A percentile compares a stretch with the other conserved stretches of the same genome.
Conservation (phyloP, 139 green algal species). For the Volvox africanus region DNA sequence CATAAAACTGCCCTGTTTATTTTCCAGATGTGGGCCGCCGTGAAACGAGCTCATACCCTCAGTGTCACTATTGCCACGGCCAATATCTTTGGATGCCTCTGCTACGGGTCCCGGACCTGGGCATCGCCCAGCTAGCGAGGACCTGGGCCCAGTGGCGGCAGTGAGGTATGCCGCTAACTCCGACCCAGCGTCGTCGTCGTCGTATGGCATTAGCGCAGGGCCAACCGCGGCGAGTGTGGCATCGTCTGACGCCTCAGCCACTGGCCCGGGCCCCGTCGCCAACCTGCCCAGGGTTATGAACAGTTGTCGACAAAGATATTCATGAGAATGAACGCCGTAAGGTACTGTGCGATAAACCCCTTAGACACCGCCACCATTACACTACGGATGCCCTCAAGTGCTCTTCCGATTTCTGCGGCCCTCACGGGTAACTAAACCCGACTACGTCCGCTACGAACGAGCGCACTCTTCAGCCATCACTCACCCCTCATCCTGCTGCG, state of each 20-base stretch:
- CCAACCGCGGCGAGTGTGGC: not conserved
- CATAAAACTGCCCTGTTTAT: conserved; percentile 47
- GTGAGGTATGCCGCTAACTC: not conserved
- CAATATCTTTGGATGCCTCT: conserved; percentile 18
- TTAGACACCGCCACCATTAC: too few species aligned
- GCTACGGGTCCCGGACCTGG: not conserved
- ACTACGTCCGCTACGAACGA: too few species aligned
- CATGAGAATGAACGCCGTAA: too few species aligned
- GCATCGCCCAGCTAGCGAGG: not conserved
- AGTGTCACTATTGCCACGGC: conserved; percentile 6
- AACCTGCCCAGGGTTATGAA: not conserved
- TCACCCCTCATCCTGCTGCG: conserved; percentile 28
- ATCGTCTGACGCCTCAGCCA: not conserved
- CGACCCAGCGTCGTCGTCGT: not conserved
- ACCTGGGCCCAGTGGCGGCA: too few species aligned
- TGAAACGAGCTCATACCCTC: not conserved
- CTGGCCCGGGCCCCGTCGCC: not conserved
- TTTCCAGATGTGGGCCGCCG: not conserved
- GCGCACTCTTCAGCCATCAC: not conserved
- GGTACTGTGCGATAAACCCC: too few species aligned
- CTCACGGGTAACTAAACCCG: too few species aligned
- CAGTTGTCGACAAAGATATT: too few species aligned
- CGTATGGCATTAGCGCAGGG: not conserved
- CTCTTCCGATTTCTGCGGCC: too few species aligned
- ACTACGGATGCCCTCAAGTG: too few species aligned